These are phyloP conservation scores for Penicillium sp. DNA, from an alignment of 2,329 filamentous ascomycete species.

Conservation along the genomic window DNA sequence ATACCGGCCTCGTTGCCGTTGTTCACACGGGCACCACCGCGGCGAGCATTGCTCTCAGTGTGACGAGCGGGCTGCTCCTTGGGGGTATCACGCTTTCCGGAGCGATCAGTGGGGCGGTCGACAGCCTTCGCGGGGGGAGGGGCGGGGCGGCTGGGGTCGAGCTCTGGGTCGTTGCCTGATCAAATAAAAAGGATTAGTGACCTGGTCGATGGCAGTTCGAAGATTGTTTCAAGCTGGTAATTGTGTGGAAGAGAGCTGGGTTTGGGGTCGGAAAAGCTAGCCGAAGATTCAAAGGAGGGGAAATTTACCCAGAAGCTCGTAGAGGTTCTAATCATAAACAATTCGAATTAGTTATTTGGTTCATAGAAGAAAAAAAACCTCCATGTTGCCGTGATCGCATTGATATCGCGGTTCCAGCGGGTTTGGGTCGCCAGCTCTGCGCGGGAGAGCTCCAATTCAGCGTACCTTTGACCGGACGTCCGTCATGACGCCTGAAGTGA, in stretches of 20 bases:
- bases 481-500: slow-evolving; percentile 52
- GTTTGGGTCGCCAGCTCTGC: slow-evolving; percentile 3
- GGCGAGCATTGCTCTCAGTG: slow-evolving; percentile 41
- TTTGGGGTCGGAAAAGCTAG: slow-evolving; percentile 15
- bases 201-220: slow-evolving; percentile 8
- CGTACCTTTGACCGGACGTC: slow-evolving; percentile 57
- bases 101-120: slow-evolving; percentile 77
- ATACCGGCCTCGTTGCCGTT: slow-evolving; percentile 85
- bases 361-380: slow-evolving; percentile 6
- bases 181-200: slow-evolving; percentile 31
- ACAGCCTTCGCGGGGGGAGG: slow-evolving; percentile 82
- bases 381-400: neutral
- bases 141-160: slow-evolving; percentile 72
- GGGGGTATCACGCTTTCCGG: slow-evolving; percentile 84
- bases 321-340: slow-evolving; percentile 72
- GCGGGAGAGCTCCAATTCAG: slow-evolving; percentile 19
- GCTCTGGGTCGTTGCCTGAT: slow-evolving; percentile 68
- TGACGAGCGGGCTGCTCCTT: slow-evolving; percentile 63
- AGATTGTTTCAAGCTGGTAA: slow-evolving; percentile 9
- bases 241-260: neutral
- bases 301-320: slow-evolving; percentile 90
- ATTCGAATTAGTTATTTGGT: slow-evolving; percentile 24
- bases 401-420: slow-evolving; percentile 3
- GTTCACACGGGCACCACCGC: slow-evolving; percentile 50
- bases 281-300: slow-evolving; percentile 25